phyloP scores from a whole-genome alignment of 352 stramenopile genomes.

The Globisporangium recalcitrans region DNA sequence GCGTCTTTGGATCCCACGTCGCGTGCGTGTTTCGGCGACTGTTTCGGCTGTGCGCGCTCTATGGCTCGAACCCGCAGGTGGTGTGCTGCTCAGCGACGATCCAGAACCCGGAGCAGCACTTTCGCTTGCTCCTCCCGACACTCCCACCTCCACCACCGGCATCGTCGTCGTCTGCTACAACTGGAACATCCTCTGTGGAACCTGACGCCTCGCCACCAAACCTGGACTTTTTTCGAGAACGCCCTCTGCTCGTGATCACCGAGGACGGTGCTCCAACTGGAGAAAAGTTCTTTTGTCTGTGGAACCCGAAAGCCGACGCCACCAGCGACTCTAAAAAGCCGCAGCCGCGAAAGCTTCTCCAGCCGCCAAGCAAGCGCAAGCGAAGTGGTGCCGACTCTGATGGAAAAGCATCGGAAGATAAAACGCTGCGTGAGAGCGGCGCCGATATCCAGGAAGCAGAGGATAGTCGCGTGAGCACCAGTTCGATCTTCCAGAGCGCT shows the following conservation, averaged over 20 bases:
- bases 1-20: constrained; percentile 81
- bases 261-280: constrained; percentile 88
- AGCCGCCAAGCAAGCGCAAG: constrained; percentile 3
- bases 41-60: constrained; percentile 82
- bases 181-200: neutral
- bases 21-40: constrained; percentile 88
- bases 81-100: constrained; percentile 97
- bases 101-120: constrained; percentile 89
- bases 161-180: neutral
- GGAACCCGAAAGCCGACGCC: constrained; percentile 86
- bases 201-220: constrained; percentile 22
- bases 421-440: neutral
- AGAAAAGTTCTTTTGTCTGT: constrained; percentile 93
- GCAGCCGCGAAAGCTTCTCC: neutral
- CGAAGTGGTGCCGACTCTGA: neutral
- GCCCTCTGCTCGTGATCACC: constrained; percentile 69
- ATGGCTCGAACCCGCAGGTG: constrained; percentile 83
- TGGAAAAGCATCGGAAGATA: constrained; percentile 1
- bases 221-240: constrained; percentile 60
- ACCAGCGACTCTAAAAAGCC: neutral
- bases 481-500: constrained; percentile 88
- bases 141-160: constrained; percentile 24
- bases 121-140: constrained; percentile 84
- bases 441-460: neutral
- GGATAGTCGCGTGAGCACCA: constrained; percentile 22